Evolutionary conservation across 192 early-diverging fungal species (phyloP).

Genomic region (Coemansia sp.): DNA sequence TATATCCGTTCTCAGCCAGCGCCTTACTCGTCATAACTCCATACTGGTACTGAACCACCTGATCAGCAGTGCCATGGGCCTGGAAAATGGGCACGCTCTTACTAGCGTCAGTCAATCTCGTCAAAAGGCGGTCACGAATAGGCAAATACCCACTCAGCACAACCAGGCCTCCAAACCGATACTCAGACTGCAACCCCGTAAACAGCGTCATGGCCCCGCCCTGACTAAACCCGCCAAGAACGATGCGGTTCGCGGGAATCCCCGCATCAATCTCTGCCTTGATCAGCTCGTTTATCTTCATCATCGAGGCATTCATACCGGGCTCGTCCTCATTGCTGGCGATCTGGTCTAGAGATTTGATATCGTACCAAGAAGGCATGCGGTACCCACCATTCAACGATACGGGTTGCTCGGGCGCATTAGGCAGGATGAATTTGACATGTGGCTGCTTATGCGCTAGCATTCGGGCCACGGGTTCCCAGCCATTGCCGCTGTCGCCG

Average conservation of each 20-base stretch:
- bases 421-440: constrained; percentile 89
- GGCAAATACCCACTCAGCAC: constrained; percentile 82
- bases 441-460: constrained; percentile 60
- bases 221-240: constrained; percentile 94
- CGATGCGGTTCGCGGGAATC: constrained; percentile 78
- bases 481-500: constrained; percentile 66
- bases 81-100: constrained; percentile 76
- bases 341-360: constrained; percentile 54
- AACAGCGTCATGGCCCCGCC: constrained; percentile 76
- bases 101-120: constrained; percentile 60
- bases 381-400: constrained; percentile 77
- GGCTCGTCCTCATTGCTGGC: constrained; percentile 64
- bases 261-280: constrained; percentile 72
- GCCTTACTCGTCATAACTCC: constrained; percentile 66
- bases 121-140: constrained; percentile 34
- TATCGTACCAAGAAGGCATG: constrained; percentile 95
- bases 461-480: constrained; percentile 40
- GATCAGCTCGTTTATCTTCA: constrained; percentile 61
- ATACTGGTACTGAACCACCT: constrained; percentile 69
- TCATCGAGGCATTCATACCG: constrained; percentile 65
- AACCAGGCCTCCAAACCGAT: constrained; percentile 67
- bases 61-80: constrained; percentile 79
- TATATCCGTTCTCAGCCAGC: constrained; percentile 60
- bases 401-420: constrained; percentile 68
- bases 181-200: constrained; percentile 66